Evolutionary conservation across 805 yeast species (phyloP).

Genomic region (Ogataea kodamae): DNA sequence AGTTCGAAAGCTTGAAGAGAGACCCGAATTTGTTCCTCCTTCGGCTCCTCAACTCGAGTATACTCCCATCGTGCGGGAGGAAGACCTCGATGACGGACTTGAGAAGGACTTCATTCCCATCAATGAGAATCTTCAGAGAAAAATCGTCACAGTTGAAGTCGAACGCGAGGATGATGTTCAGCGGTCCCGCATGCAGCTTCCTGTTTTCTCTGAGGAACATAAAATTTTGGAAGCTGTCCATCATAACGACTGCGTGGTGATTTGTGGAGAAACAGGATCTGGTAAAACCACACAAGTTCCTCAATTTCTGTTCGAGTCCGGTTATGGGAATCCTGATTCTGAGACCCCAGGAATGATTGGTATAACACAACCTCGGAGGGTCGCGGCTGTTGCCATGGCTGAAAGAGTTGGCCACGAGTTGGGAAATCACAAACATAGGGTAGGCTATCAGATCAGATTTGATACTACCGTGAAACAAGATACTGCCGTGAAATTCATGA

Average conservation of each 20-base stretch:
- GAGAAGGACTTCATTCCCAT: constrained; percentile 59
- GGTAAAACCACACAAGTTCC: constrained; percentile 99
- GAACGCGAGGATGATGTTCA: constrained; percentile 66
- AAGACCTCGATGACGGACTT: constrained; percentile 68
- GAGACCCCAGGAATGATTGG: constrained; percentile 93
- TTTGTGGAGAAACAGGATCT: constrained; percentile 98
- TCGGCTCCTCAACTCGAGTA: constrained; percentile 51
- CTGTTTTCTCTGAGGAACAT: constrained; percentile 89
- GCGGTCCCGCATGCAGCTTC: constrained; percentile 63
- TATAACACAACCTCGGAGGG: constrained; percentile 92
- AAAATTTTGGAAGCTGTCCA: constrained; percentile 92
- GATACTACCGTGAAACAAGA: constrained; percentile 62
- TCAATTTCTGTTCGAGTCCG: constrained; percentile 89
- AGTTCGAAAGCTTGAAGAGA: constrained; percentile 60
- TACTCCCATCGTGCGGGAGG: constrained; percentile 56
- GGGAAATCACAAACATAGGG: constrained; percentile 66
- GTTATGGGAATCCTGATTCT: constrained; percentile 63
- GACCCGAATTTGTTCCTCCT: constrained; percentile 46
- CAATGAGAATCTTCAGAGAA: constrained; percentile 49
- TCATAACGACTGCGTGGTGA: constrained; percentile 83
- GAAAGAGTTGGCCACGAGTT: constrained; percentile 72
- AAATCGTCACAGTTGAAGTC: constrained; percentile 66
- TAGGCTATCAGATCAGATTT: constrained; percentile 80
- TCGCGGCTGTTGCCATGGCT: constrained; percentile 91
- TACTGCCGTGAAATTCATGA: constrained; percentile 83